phyloP scores from a whole-genome alignment of 2,329 filamentous ascomycete genomes.

The Aspergillus thermomutatus region DNA sequence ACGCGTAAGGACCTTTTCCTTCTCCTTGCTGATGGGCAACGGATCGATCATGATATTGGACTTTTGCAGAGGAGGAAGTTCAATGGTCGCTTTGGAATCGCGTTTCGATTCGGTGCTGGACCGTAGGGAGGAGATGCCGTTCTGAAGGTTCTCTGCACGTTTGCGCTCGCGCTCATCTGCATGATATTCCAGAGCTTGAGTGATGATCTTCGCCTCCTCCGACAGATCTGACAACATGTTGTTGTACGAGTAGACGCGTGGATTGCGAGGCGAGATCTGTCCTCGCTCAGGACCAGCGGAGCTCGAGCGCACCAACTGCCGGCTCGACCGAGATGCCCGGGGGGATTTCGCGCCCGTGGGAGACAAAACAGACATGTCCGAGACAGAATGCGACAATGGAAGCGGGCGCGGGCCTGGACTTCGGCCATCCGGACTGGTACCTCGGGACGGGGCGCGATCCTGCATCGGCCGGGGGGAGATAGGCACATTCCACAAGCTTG shows the following conservation, averaged over 20 bases:
- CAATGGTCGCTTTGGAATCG: constrained; percentile 38
- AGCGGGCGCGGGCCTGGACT: constrained; percentile 40
- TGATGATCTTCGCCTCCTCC: constrained; percentile 58
- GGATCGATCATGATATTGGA: constrained; percentile 64
- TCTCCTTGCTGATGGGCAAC: constrained; percentile 64
- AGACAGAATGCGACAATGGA: constrained; percentile 40
- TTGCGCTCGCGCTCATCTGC: constrained; percentile 48
- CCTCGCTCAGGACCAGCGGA: constrained; percentile 42
- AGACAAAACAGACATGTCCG: constrained; percentile 22
- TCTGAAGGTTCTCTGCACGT: constrained; percentile 47
- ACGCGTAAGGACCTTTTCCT: constrained; percentile 61
- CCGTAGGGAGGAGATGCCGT: constrained; percentile 35
- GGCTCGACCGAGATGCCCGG: constrained; percentile 28
- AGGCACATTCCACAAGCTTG: constrained; percentile 50
- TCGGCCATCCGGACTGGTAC: constrained; percentile 41
- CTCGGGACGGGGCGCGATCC: constrained; percentile 39
- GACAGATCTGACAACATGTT: constrained; percentile 56
- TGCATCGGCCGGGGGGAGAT: constrained; percentile 45
- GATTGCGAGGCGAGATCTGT: constrained; percentile 39
- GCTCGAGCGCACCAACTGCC: constrained; percentile 30
- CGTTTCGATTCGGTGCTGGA: constrained; percentile 39
- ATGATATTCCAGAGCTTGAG: constrained; percentile 57
- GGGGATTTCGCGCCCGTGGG: constrained; percentile 23
- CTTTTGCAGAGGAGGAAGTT: constrained; percentile 60
- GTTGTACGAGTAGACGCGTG: constrained; percentile 58